Percentiles rank a stretch among this genome's conserved stretches.
Conservation (phyloP, 805 yeast species). For the Hanseniaspora taiwanica region DNA sequence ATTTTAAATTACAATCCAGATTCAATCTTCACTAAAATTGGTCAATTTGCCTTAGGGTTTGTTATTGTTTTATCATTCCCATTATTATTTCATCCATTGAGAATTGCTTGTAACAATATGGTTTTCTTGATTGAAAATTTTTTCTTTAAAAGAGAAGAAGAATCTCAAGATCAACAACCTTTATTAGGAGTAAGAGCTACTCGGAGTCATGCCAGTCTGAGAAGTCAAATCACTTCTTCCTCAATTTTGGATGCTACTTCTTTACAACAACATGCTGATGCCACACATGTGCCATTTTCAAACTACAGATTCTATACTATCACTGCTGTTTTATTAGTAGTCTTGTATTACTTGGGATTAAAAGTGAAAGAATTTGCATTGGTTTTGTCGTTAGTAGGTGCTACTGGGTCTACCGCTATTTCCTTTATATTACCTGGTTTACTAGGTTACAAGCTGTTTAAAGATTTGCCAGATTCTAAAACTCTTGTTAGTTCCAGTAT, state of each 20-base stretch:
- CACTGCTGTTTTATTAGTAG: conserved; percentile 32
- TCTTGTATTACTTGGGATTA: conserved; percentile 53
- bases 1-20: conserved; percentile 50
- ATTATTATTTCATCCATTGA: conserved; percentile 67
- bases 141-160: not conserved
- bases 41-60: conserved; percentile 47
- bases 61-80: conserved; percentile 74
- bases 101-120: conserved; percentile 61
- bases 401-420: conserved; percentile 86
- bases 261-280: conserved; percentile 2
- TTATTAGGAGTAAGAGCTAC: too few species aligned
- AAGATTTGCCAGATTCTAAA: conserved; percentile 24
- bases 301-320: conserved; percentile 18
- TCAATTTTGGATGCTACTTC: conserved; percentile 2
- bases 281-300: conserved; percentile 9
- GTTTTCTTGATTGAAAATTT: conserved; percentile 30
- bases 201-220: too few species aligned
- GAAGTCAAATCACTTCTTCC: conserved; percentile 1
- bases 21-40: conserved; percentile 34
- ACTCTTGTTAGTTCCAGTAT: conserved; percentile 30
- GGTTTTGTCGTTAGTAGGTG: conserved; percentile 78
- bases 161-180: too few species aligned
- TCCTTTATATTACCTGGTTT: conserved; percentile 85
- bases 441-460: conserved; percentile 64
- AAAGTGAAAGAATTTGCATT: conserved; percentile 62